Conservation (phyloP, 2,329 filamentous ascomycete species). For the Bipolaris cookei region DNA sequence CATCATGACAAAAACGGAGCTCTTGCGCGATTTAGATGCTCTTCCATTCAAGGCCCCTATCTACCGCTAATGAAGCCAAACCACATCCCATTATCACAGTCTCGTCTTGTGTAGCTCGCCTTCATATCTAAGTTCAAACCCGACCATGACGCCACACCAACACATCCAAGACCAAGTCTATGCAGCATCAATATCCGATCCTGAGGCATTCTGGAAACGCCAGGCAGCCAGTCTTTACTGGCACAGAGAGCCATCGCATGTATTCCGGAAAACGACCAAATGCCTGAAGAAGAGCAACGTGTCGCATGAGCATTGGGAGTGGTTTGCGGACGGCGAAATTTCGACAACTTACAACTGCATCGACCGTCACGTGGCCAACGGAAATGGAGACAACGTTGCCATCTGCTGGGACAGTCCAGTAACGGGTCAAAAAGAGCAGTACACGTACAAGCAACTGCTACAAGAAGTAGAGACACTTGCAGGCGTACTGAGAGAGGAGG, state of each 20-base stretch:
- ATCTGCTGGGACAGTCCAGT: conserved; percentile 91
- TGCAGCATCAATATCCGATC: conserved; percentile 67
- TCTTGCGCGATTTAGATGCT: conserved; percentile 1
- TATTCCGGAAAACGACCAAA: conserved; percentile 67
- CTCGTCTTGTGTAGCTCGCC: background rate
- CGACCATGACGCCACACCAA: conserved; percentile 6
- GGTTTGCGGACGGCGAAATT: conserved; percentile 89
- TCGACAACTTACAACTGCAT: conserved; percentile 92
- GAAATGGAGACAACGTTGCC: conserved; percentile 75
- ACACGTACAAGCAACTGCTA: conserved; percentile 77
- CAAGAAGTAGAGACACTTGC: conserved; percentile 82
- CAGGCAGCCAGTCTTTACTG: conserved; percentile 80
- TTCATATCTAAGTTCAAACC: background rate
- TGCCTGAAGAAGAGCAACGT: conserved; percentile 64
- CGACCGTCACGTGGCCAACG: conserved; percentile 80
- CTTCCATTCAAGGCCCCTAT: background rate
- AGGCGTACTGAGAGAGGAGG: conserved; percentile 80
- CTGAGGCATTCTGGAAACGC: conserved; percentile 74
- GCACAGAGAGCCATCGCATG: conserved; percentile 74
- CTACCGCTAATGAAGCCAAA: background rate
- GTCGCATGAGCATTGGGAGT: conserved; percentile 80
- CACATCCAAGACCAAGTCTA: conserved; percentile 60
- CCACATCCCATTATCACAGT: background rate
- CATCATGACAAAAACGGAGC: conserved; percentile 1
- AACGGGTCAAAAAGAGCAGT: conserved; percentile 71